Base-by-base conservation (phyloP, 2,329 filamentous ascomycete species). In the Botryotinia calthae region DNA sequence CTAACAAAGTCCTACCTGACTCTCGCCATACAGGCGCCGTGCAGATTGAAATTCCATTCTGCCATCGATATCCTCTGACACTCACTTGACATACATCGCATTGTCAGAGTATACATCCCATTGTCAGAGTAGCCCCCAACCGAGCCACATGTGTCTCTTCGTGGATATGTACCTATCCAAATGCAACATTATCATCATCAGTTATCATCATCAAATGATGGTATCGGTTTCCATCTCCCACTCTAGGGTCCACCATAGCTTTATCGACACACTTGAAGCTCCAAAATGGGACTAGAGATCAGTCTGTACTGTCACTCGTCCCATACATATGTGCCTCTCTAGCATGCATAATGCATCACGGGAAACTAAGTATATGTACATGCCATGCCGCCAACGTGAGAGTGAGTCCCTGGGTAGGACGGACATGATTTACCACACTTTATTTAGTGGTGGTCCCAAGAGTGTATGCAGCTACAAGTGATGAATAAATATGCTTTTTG, bases 331-430 rank as follows among this genome's bases (percentile, higher is more conserved):
- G 62, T 20, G 7, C 61, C 40, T 63, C 9, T 9, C 25, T 46
- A n/a, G 25, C 40, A 56, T 67, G 48, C 65, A 54, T 67, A 1
- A 40, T 56, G 65, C 48, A 68, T 68, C 34, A 68, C 48, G 25
- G 65, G 34, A 68, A 67, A 20, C 31, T 20, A 34, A 67, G 48
- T 40, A 44, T 44, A 31, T 44, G 61, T 63, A 44, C 61, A 28
- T 40, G 25, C 31, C 58, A 40, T 37, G 58, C 37, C 61, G 28
- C 61, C 61, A 42, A 63, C 59, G 25, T 63, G 61, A 44, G 61
- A 42, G 61, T 31, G 42, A 28, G 42, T 48, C 44, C 63, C 42
- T 65, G 63, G 31, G 14, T 18, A 51, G 51, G 51, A 54, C 51
- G 40, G 61, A 25, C 61, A 63, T 20, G 37, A 63, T 44, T 44